Percentiles rank a stretch among this genome's conserved stretches.
Evolutionary conservation across 257 asterid genomes (phyloP).

Genomic region (Capsicum chinense): DNA sequence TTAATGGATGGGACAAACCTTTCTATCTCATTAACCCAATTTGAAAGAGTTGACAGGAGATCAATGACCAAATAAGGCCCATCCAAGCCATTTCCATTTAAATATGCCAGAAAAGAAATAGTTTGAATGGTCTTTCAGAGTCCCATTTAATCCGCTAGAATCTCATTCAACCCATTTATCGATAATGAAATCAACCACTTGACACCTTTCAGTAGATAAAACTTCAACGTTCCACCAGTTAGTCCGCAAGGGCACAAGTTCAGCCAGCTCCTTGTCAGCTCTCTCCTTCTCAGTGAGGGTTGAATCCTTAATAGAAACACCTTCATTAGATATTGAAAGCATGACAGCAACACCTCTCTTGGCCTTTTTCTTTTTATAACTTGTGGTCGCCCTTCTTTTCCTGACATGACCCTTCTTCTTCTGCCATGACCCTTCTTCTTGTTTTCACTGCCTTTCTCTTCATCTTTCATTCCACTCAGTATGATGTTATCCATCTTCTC

Average conservation of each 20-base stretch:
- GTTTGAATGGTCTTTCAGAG: constrained; percentile 98
- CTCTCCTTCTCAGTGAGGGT: constrained; percentile 73
- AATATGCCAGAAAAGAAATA: constrained; percentile 92
- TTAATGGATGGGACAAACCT: constrained; percentile 76
- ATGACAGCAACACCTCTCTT: constrained; percentile 95
- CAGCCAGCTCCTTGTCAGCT: constrained; percentile 81
- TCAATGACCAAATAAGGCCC: constrained; percentile 95
- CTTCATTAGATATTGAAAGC: constrained; percentile 82
- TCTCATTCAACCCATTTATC: constrained; percentile 98
- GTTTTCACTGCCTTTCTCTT: constrained; percentile 41
- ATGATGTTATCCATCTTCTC: constrained; percentile 95
- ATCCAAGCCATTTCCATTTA: constrained; percentile 89
- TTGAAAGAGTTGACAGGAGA: constrained; percentile 95
- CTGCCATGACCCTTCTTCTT: constrained; percentile 70
- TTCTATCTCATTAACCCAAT: constrained; percentile 88
- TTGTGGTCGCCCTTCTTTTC: constrained; percentile 64
- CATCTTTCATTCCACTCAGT: constrained; percentile 61
- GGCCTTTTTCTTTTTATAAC: constrained; percentile 73
- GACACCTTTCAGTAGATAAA: constrained; percentile 90
- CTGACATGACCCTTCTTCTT: constrained; percentile 10
- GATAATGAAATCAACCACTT: constrained; percentile 99
- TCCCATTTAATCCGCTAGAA: constrained; percentile 99
- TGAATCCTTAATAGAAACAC: constrained; percentile 59
- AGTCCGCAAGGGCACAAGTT: constrained; percentile 42
- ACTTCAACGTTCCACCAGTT: constrained; percentile 95